Base-by-base conservation (phyloP, 2,329 filamentous ascomycete genomes). In the Paraconiothyrium brasiliense region DNA sequence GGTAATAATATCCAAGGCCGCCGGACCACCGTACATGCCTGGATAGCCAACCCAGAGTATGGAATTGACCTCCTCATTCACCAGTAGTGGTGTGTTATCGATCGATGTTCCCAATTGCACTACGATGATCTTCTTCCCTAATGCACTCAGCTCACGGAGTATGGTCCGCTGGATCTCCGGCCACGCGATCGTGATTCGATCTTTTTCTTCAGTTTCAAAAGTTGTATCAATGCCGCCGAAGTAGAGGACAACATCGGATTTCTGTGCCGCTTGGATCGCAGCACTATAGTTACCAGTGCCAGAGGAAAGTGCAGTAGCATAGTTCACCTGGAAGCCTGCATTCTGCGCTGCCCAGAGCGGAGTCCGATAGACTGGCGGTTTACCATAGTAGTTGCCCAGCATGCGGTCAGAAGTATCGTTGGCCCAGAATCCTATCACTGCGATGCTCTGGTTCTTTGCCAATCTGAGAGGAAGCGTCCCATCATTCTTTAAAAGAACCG, bases 1-100 rank as follows among this genome's bases (percentile, higher is more conserved):
- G 8, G 80, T 84, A 30, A 89, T 68, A 56, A 88, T 78, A 60
- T 87, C 80, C 54, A 87, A 75, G 8, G 89, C 69, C 0, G 86
- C 87, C 13, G 76, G 73, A 3, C 87, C 87, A 14, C 87, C 87
- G 46, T 84, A 83, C 72, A 89, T 87, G 2, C 87, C 86, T 0
- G 87, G 87, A 59, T 87, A 89, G 0, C 86, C 85, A 0, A 79
- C 84, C 87, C 86, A 89, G 0, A 89, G 67, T 0, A 89, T 71
- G 0, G 84, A 81, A 35, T 79, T 82, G 61, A 89, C 80, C 58
- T 83, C 83, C 2, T 75, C 64, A 56, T 85, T 83, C 3, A 73
- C 72, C 7, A 84, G 71, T 3, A 88, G 70, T 3, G 84, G 79
- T 0, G 82, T 79, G 60, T 82, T 82, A 68, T 89, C 87, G 24